phyloP scores from a whole-genome alignment of 306 rosid genomes.

The Vicia villosa region DNA sequence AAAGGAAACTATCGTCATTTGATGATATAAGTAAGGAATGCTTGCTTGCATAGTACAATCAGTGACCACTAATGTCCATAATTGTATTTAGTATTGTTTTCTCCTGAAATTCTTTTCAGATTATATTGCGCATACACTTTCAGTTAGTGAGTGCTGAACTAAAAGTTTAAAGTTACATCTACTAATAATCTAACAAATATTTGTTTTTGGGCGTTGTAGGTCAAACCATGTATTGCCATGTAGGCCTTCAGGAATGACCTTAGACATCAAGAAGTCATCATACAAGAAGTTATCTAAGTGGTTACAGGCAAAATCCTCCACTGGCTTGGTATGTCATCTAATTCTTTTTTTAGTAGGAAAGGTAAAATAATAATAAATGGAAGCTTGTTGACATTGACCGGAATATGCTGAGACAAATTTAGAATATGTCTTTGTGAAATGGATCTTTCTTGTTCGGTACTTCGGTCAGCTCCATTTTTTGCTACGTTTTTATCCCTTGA shows the following conservation, averaged over 20 bases:
- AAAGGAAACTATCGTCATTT: neutral
- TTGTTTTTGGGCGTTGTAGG: conserved; percentile 49
- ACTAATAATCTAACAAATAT: conserved; percentile 20
- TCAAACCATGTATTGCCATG: conserved; percentile 87
- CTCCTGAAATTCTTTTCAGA: conserved; percentile 4
- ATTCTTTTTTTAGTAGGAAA: conserved; percentile 17
- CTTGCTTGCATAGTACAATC: neutral
- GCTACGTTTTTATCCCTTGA: neutral
- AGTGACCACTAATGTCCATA: neutral
- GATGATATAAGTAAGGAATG: neutral
- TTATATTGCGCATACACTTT: conserved; percentile 3
- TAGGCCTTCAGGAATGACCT: conserved; percentile 78
- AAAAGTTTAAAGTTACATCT: neutral
- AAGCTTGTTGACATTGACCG: conserved; percentile 22
- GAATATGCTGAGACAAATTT: no score
- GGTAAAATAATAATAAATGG: conserved; percentile 7
- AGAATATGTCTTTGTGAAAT: conserved; percentile 9
- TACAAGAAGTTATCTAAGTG: conserved; percentile 90
- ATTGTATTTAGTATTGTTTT: neutral
- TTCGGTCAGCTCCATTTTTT: neutral
- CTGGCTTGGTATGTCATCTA: conserved; percentile 67
- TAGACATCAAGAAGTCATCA: conserved; percentile 92
- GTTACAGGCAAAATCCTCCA: conserved; percentile 78
- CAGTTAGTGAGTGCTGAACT: conserved; percentile 5
- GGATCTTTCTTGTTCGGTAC: conserved; percentile 17